These are phyloP conservation scores for Lentinula boryana DNA, from an alignment of 768 basidiomycete species.

Conservation along the genomic window DNA sequence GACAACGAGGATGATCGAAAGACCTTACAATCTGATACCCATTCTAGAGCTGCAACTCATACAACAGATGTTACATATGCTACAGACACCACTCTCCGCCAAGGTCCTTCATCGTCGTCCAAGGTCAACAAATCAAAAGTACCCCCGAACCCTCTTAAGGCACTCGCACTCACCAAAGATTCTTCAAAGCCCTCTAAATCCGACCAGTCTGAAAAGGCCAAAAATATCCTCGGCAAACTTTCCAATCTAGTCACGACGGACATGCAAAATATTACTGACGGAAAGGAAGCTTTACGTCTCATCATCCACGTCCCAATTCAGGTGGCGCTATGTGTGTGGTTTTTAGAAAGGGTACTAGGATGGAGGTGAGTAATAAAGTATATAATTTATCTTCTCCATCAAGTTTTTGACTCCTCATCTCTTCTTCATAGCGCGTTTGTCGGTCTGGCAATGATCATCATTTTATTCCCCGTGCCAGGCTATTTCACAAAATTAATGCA, in stretches of 20 bases:
- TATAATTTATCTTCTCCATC: not conserved
- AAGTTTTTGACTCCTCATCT: not conserved
- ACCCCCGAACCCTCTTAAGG: not conserved
- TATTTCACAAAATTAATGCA: slow-evolving; percentile 44
- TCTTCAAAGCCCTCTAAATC: slow-evolving; percentile 6
- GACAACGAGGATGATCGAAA: not conserved
- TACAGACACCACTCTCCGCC: not conserved
- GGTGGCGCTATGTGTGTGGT: slow-evolving; percentile 29
- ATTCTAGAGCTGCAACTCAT: not conserved
- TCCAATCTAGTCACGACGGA: slow-evolving; percentile 69
- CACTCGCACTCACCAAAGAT: not conserved
- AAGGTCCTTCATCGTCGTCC: not conserved
- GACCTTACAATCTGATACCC: not conserved
- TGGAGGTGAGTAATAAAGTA: slow-evolving; percentile 29
- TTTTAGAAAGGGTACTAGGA: slow-evolving; percentile 40
- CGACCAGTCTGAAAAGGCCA: slow-evolving; percentile 16
- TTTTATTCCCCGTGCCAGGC: slow-evolving; percentile 53
- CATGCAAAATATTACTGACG: slow-evolving; percentile 20
- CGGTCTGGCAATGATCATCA: slow-evolving; percentile 46
- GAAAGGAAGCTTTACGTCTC: slow-evolving; percentile 26
- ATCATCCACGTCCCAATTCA: slow-evolving; percentile 35
- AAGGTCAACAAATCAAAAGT: not conserved
- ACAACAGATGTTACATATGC: not conserved
- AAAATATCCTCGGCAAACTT: slow-evolving; percentile 65
- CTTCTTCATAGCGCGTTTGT: slow-evolving; percentile 39